Base-by-base conservation (phyloP, 2,329 filamentous ascomycete genomes). In the Fusarium aywerte region DNA sequence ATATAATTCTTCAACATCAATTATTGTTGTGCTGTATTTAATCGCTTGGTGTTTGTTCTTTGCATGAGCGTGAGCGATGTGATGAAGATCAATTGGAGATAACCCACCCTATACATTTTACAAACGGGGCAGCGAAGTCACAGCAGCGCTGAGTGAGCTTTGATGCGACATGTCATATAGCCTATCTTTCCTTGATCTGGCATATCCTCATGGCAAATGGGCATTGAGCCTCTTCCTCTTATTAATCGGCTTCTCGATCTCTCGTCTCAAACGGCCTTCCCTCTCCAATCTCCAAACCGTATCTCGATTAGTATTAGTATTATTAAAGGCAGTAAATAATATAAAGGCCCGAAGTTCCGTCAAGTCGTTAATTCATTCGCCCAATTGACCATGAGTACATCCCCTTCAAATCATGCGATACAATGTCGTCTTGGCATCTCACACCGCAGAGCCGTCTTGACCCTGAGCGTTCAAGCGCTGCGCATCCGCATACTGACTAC, bases 401-500 rank as follows among this genome's bases (percentile, higher is more conserved):
- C 33, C 15, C 12, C 12, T 21, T 33, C 21, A 15, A 10, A 7
- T 7, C 13, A 9, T 8, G 5, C 4, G 20, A 23, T 18, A 8
- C 39, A 23, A n/a, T 16, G 13, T 16, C 29, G 12, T 40, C 38
- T 11, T 25, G 5, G 21, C 16, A 7, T 16, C n/a, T 58, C 10
- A 63, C 5, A 64, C 59, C 21, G 42, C 29, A 4, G 33, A 21
- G 15, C 45, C 15, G 3, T 32, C 23, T 15, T 27, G 55, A n/a
- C 35, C 11, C 6, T 43, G 59, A 9, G 48, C 36, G 13, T 48
- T 47, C 5, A 55, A 21, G 21, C 40, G n/a, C 6, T 38, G 59
- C 11, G 58, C 36, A 16, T 48, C 44, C 5, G 47, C 57, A 36
- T 23, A 31, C 7, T 47, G 58, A 40, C 12, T 29, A 11, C 61